A percentile compares a stretch with the other conserved stretches of the same genome.
These are phyloP conservation scores for Posidonia oceanica DNA, from an alignment of 116 monocot species.

Conservation along the genomic window DNA sequence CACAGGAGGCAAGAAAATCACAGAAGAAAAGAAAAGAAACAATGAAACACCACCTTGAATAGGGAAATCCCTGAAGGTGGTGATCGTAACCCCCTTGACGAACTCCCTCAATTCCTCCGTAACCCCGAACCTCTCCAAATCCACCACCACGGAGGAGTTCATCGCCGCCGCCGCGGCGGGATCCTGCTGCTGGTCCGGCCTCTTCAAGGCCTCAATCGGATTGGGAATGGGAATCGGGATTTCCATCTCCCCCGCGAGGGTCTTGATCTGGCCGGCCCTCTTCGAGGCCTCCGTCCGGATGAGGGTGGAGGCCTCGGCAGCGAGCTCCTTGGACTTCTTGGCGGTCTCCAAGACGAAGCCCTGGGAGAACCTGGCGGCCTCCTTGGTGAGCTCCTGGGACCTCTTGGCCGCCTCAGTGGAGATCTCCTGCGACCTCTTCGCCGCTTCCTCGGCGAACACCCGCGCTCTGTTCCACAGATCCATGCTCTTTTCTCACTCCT, in stretches of 20 bases:
- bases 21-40: background rate
- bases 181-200: conserved; percentile 5
- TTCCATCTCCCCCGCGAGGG: conserved; percentile 37
- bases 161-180: background rate
- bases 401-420: conserved; percentile 47
- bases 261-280: conserved; percentile 67
- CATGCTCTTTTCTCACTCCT: conserved; percentile 7
- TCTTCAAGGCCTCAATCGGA: conserved; percentile 2
- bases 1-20: background rate
- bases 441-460: conserved; percentile 83
- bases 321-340: conserved; percentile 39
- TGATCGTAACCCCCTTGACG: conserved; percentile 73
- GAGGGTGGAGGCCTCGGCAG: conserved; percentile 1
- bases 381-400: conserved; percentile 55
- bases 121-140: conserved; percentile 68
- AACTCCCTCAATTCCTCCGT: conserved; percentile 93
- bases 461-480: conserved; percentile 81
- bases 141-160: background rate
- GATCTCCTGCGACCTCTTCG: conserved; percentile 76
- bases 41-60: conserved; percentile 55
- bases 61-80: conserved; percentile 83
- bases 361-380: conserved; percentile 46
- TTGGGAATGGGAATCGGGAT: conserved; percentile 42
- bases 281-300: conserved; percentile 37
- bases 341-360: conserved; percentile 72